A percentile compares a stretch with the other conserved stretches of the same genome.
Conservation (phyloP, 345 rosid genomes). For the Hypericum perforatum region DNA sequence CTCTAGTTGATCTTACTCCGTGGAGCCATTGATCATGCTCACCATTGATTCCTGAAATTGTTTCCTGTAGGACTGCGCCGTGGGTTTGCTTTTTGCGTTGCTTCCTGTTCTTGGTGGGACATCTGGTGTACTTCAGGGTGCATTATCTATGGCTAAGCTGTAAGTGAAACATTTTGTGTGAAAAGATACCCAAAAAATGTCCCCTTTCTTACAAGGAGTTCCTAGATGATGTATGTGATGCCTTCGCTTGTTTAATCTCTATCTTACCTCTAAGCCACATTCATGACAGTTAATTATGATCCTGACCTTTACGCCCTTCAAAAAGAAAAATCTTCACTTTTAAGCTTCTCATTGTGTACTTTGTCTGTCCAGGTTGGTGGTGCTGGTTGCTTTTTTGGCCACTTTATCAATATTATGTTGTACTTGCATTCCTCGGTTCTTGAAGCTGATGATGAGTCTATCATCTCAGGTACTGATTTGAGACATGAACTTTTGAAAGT, state of each 20-base stretch:
- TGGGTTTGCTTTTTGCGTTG: conserved; percentile 85
- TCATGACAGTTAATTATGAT: no score
- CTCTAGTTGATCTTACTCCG: background rate
- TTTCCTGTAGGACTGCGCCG: conserved; percentile 67
- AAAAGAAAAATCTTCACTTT: no score
- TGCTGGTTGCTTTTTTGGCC: conserved; percentile 62
- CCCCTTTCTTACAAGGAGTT: background rate
- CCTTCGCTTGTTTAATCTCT: no score
- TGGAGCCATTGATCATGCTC: background rate
- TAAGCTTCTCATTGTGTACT: no score
- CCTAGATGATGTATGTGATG: background rate
- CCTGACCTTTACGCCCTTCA: no score
- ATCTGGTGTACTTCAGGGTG: conserved; percentile 80
- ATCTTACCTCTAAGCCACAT: no score
- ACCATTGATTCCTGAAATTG: background rate
- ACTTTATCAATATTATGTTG: conserved; percentile 56
- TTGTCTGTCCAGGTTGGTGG: conserved; percentile 33
- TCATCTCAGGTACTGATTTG: conserved; percentile 54
- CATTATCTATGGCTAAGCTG: conserved; percentile 77
- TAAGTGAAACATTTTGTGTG: conserved; percentile 16
- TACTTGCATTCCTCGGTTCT: conserved; percentile 77
- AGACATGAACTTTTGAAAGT: background rate
- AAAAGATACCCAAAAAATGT: background rate
- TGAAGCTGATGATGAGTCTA: conserved; percentile 78
- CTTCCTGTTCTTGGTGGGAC: conserved; percentile 90